Base-by-base conservation (phyloP, 139 green algal species). In the Volvox reticuliferus region DNA sequence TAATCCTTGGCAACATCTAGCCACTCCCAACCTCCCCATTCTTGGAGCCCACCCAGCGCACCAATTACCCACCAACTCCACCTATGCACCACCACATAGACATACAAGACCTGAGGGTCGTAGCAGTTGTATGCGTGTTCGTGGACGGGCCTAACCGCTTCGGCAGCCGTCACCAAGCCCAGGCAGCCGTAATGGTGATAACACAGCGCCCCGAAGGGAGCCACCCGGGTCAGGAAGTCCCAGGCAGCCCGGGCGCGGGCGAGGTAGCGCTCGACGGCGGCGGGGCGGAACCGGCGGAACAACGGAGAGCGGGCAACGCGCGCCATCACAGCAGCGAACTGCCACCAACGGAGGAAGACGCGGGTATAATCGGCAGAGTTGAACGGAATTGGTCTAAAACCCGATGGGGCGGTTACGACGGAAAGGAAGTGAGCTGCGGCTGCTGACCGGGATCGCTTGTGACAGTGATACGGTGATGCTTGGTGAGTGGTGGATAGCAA, bases 141-240 rank as follows among this genome's bases (percentile, higher is more conserved):
- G 63, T 67, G 87, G 28, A 77, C 44, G 0, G 88, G 78, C 65
- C 63, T 36, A 36, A 68, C 36, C 6, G 83, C 83, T 3, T 88
- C 83, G 1, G 12, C 22, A 26, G 67, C 35, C 0, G 22, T 65
- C 35, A 91, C 63, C 0, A 28, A 24, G 12, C 78, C 61, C 62
- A 82, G 62, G 76, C 88, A 91, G 32, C 88, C 88, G 77, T 91
- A 91, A 33, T 44, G 22, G 88, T 91, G 88, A 77, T 87, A 91
- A 79, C 88, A 91, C 33, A 91, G 63, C 26, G 88, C 88, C 14
- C 88, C 88, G 14, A 87, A 87, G 24, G 88, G 88, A 62, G 88
- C 88, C 5, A 1, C 2, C 1, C 36, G 18, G 1, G 21, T 26
- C 32, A 91, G 88, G 62, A 35, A 91, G 36, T 55, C 28, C 88